phyloP scores from a whole-genome alignment of 345 rosid genomes.

The Dimocarpus longan region DNA sequence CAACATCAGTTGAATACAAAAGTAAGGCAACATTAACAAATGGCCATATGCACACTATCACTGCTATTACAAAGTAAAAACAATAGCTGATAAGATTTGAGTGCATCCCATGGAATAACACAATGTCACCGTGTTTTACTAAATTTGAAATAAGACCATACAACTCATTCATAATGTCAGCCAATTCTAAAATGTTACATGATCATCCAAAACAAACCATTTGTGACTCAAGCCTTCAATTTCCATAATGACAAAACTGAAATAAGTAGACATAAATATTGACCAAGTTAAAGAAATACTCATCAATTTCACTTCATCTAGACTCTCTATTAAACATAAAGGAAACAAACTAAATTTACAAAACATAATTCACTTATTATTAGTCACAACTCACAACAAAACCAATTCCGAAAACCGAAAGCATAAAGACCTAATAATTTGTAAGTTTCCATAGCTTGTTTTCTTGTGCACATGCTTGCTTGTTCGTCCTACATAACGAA shows the following conservation, averaged over 20 bases:
- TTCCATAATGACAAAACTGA: not conserved
- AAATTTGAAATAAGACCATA: not conserved
- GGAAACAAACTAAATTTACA: not conserved
- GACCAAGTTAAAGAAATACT: not conserved
- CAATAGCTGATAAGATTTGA: not conserved
- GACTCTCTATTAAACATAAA: not conserved
- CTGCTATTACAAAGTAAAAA: not conserved
- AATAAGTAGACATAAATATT: not conserved
- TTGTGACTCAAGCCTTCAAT: not conserved
- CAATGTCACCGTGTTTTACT: not conserved
- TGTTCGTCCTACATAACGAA: too few species aligned
- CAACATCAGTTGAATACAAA: not conserved
- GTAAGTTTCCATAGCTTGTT: not conserved
- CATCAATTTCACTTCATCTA: not conserved
- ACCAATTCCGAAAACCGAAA: not conserved
- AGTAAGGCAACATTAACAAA: not conserved
- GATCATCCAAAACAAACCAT: not conserved
- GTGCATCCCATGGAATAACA: not conserved
- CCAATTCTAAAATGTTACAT: not conserved
- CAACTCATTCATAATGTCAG: not conserved
- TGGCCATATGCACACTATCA: not conserved
- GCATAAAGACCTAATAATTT: not conserved
- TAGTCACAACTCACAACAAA: not conserved
- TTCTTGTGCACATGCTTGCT: too few species aligned
- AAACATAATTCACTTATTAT: not conserved